Percentiles rank a stretch among this genome's conserved stretches.
Conservation (phyloP, 495 filamentous ascomycete genomes). For the Darksidea phi region DNA sequence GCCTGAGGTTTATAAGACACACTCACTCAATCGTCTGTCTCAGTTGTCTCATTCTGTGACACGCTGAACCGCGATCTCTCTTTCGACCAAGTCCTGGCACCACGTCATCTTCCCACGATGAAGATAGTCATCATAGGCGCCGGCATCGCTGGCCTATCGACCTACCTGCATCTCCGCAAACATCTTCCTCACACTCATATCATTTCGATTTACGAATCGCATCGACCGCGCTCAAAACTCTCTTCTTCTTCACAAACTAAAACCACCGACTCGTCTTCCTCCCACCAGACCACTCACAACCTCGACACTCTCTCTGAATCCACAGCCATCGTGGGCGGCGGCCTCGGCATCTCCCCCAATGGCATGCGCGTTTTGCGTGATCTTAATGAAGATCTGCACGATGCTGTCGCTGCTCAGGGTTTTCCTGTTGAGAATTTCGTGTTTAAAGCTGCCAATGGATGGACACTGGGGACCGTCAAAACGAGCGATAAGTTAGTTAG, state of each 20-base stretch:
- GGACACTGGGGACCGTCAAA: slow-evolving; percentile 27
- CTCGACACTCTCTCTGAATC: slow-evolving; percentile 20
- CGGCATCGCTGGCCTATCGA: slow-evolving; percentile 52
- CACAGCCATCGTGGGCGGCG: slow-evolving; percentile 51
- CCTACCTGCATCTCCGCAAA: slow-evolving; percentile 53
- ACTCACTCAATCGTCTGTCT: too few relatives aligned
- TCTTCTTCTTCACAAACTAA: slow-evolving; percentile 1
- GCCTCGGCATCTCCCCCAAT: slow-evolving; percentile 52
- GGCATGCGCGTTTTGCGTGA: slow-evolving; percentile 50
- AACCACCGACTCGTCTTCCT: slow-evolving; percentile 1
- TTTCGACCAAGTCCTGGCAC: too few relatives aligned
- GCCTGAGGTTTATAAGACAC: too few relatives aligned
- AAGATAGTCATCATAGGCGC: slow-evolving; percentile 57
- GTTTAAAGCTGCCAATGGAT: slow-evolving; percentile 46
- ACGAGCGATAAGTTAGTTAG: slow-evolving; percentile 6
- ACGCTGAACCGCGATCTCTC: too few relatives aligned
- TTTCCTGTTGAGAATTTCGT: slow-evolving; percentile 44
- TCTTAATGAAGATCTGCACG: slow-evolving; percentile 45
- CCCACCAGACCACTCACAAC: neutral
- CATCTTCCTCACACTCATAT: slow-evolving; percentile 45
- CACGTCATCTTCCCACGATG: slow-evolving; percentile 39
- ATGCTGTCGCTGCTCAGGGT: slow-evolving; percentile 42
- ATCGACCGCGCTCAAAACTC: slow-evolving; percentile 39
- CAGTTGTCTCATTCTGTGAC: too few relatives aligned
- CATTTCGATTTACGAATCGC: slow-evolving; percentile 48